Percentiles rank a stretch among this genome's conserved stretches.
phyloP scores from a whole-genome alignment of 1,284 basidiomycete genomes.

The Prillingera fragicola region DNA sequence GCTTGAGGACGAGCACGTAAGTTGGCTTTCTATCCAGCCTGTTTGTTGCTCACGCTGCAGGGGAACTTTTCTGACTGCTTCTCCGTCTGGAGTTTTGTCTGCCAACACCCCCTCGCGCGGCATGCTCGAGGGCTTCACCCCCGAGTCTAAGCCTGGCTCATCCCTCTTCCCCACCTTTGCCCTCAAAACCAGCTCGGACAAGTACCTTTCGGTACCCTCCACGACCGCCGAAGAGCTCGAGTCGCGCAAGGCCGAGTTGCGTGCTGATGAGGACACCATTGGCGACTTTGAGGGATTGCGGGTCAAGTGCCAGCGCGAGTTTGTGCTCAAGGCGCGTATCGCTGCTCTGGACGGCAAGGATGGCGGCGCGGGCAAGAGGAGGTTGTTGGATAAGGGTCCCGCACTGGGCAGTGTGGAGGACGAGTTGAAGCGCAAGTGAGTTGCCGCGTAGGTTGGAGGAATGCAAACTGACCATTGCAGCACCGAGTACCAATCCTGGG shows the following conservation, averaged over 20 bases:
- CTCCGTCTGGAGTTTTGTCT: constrained; percentile 39
- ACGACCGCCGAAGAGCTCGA: constrained; percentile 11
- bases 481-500: constrained; percentile 68
- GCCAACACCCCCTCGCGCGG: constrained; percentile 45
- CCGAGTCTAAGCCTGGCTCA: constrained; percentile 16
- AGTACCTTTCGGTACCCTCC: constrained; percentile 34
- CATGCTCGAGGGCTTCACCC: constrained; percentile 45
- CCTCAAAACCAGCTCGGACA: constrained; percentile 32
- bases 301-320: constrained; percentile 85
- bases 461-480: constrained; percentile 50
- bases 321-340: constrained; percentile 70
- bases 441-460: neutral
- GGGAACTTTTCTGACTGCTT: constrained; percentile 46
- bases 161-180: constrained; percentile 27
- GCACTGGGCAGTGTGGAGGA: constrained; percentile 48
- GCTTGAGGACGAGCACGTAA: constrained; percentile 45
- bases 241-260: constrained; percentile 55
- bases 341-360: constrained; percentile 5
- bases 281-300: constrained; percentile 76
- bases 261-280: constrained; percentile 74
- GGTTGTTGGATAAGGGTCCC: constrained; percentile 54
- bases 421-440: constrained; percentile 48
- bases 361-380: constrained; percentile 47
- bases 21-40: constrained; percentile 6
- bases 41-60: constrained; percentile 13